Evolutionary conservation across 2,329 filamentous ascomycete species (phyloP), one percentile per base, ranked within the genome.

Genomic region (Colletotrichum sp.): DNA sequence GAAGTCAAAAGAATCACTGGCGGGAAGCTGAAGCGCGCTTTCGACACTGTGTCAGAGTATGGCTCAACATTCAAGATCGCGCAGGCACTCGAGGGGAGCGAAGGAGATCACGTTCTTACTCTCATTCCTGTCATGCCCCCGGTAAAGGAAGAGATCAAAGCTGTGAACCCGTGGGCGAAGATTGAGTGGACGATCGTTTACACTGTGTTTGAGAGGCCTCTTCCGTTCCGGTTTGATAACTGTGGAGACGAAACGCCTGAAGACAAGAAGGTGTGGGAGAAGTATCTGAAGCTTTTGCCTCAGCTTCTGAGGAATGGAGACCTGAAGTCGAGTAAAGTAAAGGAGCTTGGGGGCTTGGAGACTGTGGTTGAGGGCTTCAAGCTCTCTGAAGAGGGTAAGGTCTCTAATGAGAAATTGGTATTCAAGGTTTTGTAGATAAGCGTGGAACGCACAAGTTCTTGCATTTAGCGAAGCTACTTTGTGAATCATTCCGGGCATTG

Each of bases 41-140:
- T 83, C 7, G 82, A 84, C 75, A 82, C 81, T 67, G 80, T 80
- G 69, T 82, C 80, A 2, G 81, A 83, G 48, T 79, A 79, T 2
- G 73, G 77, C 6, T 84, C 83, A 7, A 79, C 78, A 3, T 64
- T 79, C 2, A 75, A 82, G 15, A 82, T 82, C 67, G 81, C 79
- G 13, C 55, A 75, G 32, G 77, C 69, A 16, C 30, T 82, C 1
- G 22, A 82, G 39, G 74, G 77, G 22, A 62, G 57, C 12, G 79
- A 78, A 2, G 81, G 80, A 34, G 82, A 82, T n/a, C 80, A 81
- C 57, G 79, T 84, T 5, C 52, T 83, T 5, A 77, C 77, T 0
- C 77, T 84, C 9, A 76, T 83, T 9, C 68, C 68, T 6, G 4
- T 15, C 0, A 10, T 7, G 18, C 60, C 69, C 2, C 39, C 13